Percentiles rank a stretch among this genome's conserved stretches.
Evolutionary conservation across 345 rosid genomes (phyloP).

Genomic region (Citrus inodora): DNA sequence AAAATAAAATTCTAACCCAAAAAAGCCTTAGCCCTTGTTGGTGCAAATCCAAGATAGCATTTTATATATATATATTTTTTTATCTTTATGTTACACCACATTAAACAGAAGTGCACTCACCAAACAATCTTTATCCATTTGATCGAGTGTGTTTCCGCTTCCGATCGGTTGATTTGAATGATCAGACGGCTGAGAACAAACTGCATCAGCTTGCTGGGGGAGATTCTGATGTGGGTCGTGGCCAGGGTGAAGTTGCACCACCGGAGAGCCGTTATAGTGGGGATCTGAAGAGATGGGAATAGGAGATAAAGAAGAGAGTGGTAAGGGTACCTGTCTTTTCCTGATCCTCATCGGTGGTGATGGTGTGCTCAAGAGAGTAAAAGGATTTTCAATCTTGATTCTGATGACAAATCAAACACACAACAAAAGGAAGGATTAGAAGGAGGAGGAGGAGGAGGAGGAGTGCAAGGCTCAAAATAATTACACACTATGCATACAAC

Average conservation of each 20-base stretch:
- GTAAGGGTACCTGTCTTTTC: constrained; percentile 68
- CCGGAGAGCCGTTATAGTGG: constrained; percentile 46
- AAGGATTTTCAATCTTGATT: not conserved
- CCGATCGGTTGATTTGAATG: constrained; percentile 43
- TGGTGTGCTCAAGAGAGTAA: not conserved
- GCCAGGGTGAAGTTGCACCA: constrained; percentile 47
- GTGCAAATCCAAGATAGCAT: constrained; percentile 26
- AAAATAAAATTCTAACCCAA: not conserved
- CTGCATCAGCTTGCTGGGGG: constrained; percentile 3
- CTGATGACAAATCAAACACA: not conserved
- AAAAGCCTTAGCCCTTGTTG: not conserved
- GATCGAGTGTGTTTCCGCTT: not conserved
- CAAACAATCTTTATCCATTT: constrained; percentile 27
- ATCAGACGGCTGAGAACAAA: constrained; percentile 29
- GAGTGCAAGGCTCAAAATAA: not conserved
- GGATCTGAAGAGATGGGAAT: constrained; percentile 73
- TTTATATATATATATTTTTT: too few relatives aligned
- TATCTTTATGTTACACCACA: not conserved
- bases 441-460: not conserved
- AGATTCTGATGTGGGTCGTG: constrained; percentile 12
- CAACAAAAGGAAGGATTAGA: not conserved
- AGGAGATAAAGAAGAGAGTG: constrained; percentile 76
- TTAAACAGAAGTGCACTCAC: constrained; percentile 25
- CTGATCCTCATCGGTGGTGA: constrained; percentile 83
- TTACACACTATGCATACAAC: not conserved